Conservation (phyloP, 2,329 filamentous ascomycete species). For the Akanthomyces dipterigenus region DNA sequence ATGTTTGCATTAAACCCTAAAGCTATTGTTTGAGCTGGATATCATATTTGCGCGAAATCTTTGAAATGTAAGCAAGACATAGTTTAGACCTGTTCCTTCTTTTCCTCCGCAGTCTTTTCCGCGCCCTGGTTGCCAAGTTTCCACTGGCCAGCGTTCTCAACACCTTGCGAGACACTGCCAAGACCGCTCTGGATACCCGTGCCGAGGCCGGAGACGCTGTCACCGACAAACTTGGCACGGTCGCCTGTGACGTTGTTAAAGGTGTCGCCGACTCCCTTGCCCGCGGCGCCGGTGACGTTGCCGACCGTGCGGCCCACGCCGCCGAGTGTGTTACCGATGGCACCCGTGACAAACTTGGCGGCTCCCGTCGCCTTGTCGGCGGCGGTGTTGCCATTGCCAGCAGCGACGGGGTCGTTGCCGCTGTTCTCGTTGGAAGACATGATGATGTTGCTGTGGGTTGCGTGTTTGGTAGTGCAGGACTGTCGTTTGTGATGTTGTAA, state of each 20-base stretch:
- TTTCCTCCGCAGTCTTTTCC: slow-evolving; percentile 13
- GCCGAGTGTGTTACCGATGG: slow-evolving; percentile 34
- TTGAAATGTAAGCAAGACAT: no score
- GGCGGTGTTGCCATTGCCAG: slow-evolving; percentile 18
- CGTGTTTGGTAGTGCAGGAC: neutral
- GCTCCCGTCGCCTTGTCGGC: slow-evolving; percentile 28
- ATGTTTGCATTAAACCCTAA: neutral
- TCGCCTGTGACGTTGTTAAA: slow-evolving; percentile 47
- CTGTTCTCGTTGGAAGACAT: slow-evolving; percentile 13
- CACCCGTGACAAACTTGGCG: slow-evolving; percentile 32
- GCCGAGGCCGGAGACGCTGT: slow-evolving; percentile 46
- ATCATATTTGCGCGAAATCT: neutral
- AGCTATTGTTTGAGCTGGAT: neutral
- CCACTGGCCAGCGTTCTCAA: slow-evolving; percentile 54
- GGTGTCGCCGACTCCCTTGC: slow-evolving; percentile 51
- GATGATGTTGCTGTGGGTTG: neutral
- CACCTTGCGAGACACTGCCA: slow-evolving; percentile 42
- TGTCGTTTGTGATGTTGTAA: neutral
- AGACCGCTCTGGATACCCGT: slow-evolving; percentile 47
- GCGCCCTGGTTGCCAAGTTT: slow-evolving; percentile 25
- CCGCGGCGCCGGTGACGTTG: slow-evolving; percentile 41
- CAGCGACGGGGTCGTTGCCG: slow-evolving; percentile 16
- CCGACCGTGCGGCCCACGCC: slow-evolving; percentile 35
- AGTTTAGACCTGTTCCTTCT: slow-evolving; percentile 12
- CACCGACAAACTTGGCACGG: slow-evolving; percentile 47